phyloP scores from a whole-genome alignment of 202 grass and related monocot species.

The Musa balbisiana region DNA sequence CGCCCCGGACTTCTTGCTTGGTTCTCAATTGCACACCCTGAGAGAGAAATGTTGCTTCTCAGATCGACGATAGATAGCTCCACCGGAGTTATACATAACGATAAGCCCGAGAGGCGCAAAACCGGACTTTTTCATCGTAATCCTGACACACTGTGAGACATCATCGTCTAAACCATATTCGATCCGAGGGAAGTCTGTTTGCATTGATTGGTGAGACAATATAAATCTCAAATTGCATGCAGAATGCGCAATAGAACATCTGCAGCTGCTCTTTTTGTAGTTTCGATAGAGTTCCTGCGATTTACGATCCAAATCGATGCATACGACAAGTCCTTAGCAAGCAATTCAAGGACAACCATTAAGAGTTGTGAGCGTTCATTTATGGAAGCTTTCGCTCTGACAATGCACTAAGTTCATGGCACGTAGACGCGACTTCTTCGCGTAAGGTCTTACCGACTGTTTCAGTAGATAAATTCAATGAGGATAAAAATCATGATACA shows the following conservation, averaged over 20 bases:
- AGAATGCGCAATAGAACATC: slow-evolving; percentile 32
- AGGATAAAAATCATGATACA: too few relatives aligned
- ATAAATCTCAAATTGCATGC: slow-evolving; percentile 39
- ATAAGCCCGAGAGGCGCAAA: slow-evolving; percentile 38
- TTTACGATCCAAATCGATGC: too few relatives aligned
- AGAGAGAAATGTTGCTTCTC: neutral
- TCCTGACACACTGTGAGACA: slow-evolving; percentile 5
- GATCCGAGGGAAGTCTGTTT: neutral
- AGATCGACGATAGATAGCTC: slow-evolving; percentile 31
- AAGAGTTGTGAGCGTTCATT: too few relatives aligned
- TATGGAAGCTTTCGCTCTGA: too few relatives aligned
- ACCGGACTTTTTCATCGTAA: slow-evolving; percentile 13
- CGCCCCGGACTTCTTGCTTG: neutral
- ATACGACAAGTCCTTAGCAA: slow-evolving; percentile 5
- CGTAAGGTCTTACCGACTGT: too few relatives aligned
- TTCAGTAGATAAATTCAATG: too few relatives aligned
- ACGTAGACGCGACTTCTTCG: too few relatives aligned
- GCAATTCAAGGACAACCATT: slow-evolving; percentile 21
- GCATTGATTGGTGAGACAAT: slow-evolving; percentile 39
- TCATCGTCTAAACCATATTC: too few relatives aligned
- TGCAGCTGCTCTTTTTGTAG: slow-evolving; percentile 26
- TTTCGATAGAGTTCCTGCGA: slow-evolving; percentile 29
- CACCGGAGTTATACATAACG: slow-evolving; percentile 50
- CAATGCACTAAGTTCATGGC: too few relatives aligned
- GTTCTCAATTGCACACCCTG: slow-evolving; percentile 3